These are phyloP conservation scores for Nakazawaea pomicola DNA, from an alignment of 805 yeast species.

Conservation along the genomic window DNA sequence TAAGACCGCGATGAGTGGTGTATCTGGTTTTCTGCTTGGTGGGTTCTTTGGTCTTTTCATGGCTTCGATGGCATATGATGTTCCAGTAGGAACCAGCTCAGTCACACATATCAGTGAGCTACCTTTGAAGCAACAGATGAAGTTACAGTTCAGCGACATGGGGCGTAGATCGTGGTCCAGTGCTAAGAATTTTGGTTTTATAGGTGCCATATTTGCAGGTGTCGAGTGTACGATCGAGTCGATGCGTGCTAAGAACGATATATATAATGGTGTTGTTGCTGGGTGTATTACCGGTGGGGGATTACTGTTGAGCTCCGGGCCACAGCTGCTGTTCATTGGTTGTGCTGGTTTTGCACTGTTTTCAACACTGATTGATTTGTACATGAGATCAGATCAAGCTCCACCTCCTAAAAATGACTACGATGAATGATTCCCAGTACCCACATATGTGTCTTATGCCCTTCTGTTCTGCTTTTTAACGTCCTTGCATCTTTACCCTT, in stretches of 20 bases:
- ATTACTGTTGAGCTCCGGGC: constrained; percentile 86
- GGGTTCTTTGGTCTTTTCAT: constrained; percentile 94
- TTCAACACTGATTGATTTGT: constrained; percentile 82
- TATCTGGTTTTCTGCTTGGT: constrained; percentile 89
- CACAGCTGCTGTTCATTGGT: constrained; percentile 85
- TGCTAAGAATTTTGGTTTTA: constrained; percentile 91
- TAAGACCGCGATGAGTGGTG: constrained; percentile 86
- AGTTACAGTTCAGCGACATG: constrained; percentile 87
- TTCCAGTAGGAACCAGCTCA: constrained; percentile 54
- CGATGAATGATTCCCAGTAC: constrained; percentile 41
- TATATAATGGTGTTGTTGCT: constrained; percentile 86
- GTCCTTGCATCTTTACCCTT: too few relatives aligned
- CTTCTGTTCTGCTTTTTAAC: neutral
- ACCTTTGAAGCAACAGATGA: constrained; percentile 91
- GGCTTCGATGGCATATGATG: constrained; percentile 86
- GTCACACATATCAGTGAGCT: constrained; percentile 64
- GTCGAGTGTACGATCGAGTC: constrained; percentile 89
- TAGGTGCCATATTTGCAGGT: constrained; percentile 88
- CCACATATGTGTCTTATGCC: neutral
- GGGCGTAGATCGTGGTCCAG: constrained; percentile 80
- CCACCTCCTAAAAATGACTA: constrained; percentile 87
- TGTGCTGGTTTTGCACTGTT: constrained; percentile 98
- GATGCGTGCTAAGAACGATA: constrained; percentile 82
- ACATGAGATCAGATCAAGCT: constrained; percentile 77
- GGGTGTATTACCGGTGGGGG: constrained; percentile 98